These are phyloP conservation scores for Camellia japonica DNA, from an alignment of 148 eudicot genomes.

Conservation along the genomic window DNA sequence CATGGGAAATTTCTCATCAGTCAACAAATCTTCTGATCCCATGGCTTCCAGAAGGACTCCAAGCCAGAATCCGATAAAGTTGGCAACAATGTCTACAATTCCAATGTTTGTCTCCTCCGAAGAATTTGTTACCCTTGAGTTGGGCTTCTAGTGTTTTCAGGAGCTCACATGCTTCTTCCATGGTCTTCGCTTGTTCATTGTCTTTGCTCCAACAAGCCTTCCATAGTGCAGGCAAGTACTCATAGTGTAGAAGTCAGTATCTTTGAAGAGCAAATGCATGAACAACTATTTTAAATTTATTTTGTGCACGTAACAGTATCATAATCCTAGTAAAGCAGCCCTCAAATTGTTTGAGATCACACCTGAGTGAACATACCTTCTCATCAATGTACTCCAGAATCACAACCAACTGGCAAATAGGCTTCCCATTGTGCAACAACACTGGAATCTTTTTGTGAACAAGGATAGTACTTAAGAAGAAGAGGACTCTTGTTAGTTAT, in stretches of 20 bases:
- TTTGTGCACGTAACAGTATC: too few species aligned
- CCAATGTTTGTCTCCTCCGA: slow-evolving; percentile 46
- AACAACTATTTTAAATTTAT: too few species aligned
- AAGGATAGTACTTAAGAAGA: slow-evolving; percentile 34
- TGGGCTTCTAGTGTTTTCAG: slow-evolving; percentile 39
- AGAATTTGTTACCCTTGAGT: slow-evolving; percentile 41
- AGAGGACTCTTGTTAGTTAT: slow-evolving; percentile 23
- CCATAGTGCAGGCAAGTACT: slow-evolving; percentile 22
- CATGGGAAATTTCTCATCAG: slow-evolving; percentile 34
- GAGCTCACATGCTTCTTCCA: slow-evolving; percentile 30
- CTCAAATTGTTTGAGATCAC: too few species aligned
- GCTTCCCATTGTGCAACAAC: slow-evolving; percentile 41
- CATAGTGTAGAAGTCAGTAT: neutral
- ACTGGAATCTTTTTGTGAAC: slow-evolving; percentile 48
- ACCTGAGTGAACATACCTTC: slow-evolving; percentile 23
- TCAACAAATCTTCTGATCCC: slow-evolving; percentile 26
- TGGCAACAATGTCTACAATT: slow-evolving; percentile 41
- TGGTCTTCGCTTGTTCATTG: slow-evolving; percentile 31
- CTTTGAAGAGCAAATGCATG: too few species aligned
- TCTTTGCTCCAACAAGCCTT: slow-evolving; percentile 24
- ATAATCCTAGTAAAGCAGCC: neutral
- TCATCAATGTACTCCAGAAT: slow-evolving; percentile 59
- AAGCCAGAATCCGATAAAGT: slow-evolving; percentile 39
- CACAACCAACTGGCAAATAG: slow-evolving; percentile 40
- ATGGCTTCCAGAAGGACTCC: slow-evolving; percentile 23